phyloP scores from a whole-genome alignment of 208 protist genomes.

The Spongospora subterranea region DNA sequence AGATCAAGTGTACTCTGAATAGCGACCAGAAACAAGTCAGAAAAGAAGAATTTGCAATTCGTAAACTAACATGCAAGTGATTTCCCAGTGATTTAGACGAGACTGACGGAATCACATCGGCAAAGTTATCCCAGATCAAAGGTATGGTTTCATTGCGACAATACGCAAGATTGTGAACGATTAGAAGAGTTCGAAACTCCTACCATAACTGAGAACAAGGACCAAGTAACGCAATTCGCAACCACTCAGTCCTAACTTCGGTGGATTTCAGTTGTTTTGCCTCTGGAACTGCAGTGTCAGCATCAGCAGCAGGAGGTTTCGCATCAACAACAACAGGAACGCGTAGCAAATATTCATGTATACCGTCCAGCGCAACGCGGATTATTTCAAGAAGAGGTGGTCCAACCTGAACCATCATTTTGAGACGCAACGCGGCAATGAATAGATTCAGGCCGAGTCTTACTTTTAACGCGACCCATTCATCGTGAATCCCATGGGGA shows the following conservation, averaged over 20 bases:
- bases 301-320: background rate
- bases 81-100: background rate
- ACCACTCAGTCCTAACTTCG: background rate
- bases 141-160: background rate
- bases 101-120: background rate
- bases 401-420: background rate
- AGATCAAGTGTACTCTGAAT: background rate
- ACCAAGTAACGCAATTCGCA: background rate
- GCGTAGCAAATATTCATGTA: background rate
- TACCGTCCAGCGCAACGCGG: background rate
- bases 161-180: background rate
- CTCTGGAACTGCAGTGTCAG: background rate
- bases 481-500: background rate
- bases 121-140: constrained; percentile 27
- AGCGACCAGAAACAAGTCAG: background rate
- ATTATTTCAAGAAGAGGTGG: constrained; percentile 31
- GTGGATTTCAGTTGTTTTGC: background rate
- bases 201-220: background rate
- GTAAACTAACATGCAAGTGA: background rate
- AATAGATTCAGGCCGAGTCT: background rate
- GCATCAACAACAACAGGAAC: background rate
- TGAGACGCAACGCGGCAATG: background rate
- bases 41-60: background rate
- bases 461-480: background rate
- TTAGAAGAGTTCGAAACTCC: background rate